A percentile compares a stretch with the other conserved stretches of the same genome.
Conservation (phyloP, 1,284 basidiomycete genomes). For the Ceratobasidium sp. region DNA sequence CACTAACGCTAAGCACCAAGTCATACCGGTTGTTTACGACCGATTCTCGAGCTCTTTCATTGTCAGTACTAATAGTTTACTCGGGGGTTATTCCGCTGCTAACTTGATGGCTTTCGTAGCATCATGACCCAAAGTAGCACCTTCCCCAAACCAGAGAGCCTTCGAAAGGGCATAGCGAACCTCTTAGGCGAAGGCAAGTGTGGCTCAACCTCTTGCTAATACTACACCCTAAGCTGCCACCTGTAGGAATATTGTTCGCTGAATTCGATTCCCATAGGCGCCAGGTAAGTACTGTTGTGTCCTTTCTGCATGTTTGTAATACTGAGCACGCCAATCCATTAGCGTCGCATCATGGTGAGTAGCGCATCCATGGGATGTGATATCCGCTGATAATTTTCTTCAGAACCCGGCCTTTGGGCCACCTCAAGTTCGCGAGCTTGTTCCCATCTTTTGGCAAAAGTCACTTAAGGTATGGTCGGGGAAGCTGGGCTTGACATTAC, state of each 20-base stretch:
- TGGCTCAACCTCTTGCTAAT: no score
- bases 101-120: neutral
- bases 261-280: conserved; percentile 35
- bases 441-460: conserved; percentile 48
- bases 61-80: neutral
- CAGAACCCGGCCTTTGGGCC: conserved; percentile 48
- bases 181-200: conserved; percentile 46
- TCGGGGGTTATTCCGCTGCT: neutral
- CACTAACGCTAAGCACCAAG: neutral
- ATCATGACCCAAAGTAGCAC: conserved; percentile 6
- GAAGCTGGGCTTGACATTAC: neutral
- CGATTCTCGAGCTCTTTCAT: conserved; percentile 41
- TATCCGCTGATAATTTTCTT: neutral
- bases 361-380: neutral
- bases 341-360: conserved; percentile 48
- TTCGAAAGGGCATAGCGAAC: neutral
- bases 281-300: conserved; percentile 14
- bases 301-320: neutral
- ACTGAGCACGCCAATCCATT: neutral
- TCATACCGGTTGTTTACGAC: conserved; percentile 16
- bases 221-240: neutral
- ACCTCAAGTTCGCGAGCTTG: conserved; percentile 45
- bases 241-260: conserved; percentile 24
- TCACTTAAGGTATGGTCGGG: conserved; percentile 32
- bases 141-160: conserved; percentile 21